Evolutionary conservation across 2,329 filamentous ascomycete genomes (phyloP).

Genomic region (Neopestalotiopsis sp.): DNA sequence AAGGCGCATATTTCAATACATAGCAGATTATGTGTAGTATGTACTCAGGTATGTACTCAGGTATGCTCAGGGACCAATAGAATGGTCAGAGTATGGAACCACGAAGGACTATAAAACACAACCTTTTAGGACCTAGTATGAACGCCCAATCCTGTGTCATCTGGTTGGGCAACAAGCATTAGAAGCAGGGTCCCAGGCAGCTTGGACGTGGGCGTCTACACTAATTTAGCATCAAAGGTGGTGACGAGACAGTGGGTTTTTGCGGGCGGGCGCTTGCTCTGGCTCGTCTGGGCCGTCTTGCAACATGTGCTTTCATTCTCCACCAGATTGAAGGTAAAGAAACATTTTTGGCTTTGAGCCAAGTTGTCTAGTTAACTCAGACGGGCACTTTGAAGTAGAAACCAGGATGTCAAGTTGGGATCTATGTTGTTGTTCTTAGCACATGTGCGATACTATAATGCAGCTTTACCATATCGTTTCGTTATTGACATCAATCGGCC

Average conservation of each 20-base stretch:
- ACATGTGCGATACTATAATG: no score
- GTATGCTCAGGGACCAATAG: no score
- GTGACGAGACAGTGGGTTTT: not conserved
- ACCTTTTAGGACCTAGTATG: no score
- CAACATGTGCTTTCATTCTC: not conserved
- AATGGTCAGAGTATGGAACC: no score
- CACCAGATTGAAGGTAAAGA: not conserved
- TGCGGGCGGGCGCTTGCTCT: not conserved
- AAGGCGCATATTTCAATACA: no score
- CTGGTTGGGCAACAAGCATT: not conserved
- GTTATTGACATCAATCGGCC: no score
- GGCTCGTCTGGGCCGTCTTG: not conserved
- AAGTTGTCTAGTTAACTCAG: not conserved
- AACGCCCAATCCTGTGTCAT: not conserved
- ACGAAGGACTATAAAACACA: no score
- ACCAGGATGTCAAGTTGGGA: not conserved
- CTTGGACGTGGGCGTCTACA: not conserved
- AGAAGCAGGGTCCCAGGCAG: not conserved
- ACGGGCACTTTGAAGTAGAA: not conserved
- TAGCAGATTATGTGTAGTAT: no score
- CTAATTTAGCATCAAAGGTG: conserved; percentile 3
- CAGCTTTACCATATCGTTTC: no score
- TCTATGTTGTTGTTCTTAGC: no score
- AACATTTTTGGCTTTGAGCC: not conserved
- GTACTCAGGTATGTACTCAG: no score